These are phyloP conservation scores for Teratosphaeria zuluensis DNA, from an alignment of 2,329 filamentous ascomycete species.

Conservation along the genomic window DNA sequence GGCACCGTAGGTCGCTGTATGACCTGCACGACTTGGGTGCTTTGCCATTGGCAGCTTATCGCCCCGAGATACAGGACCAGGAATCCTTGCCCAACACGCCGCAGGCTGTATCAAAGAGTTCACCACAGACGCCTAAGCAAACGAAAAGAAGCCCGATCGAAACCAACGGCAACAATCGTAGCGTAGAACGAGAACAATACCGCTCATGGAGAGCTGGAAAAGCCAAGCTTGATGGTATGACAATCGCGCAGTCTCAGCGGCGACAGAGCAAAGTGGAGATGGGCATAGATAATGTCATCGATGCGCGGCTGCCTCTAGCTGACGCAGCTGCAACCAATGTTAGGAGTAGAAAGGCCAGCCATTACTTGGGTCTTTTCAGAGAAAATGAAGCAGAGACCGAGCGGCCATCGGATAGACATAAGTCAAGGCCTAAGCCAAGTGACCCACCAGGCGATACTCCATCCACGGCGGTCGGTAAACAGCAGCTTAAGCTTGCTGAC, in stretches of 20 bases:
- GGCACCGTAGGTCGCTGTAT: constrained; percentile 23
- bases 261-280: constrained; percentile 21
- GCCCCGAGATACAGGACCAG: background rate
- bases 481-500: constrained; percentile 9
- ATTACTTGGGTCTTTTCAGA: constrained; percentile 56
- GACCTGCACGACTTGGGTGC: constrained; percentile 18
- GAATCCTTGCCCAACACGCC: background rate
- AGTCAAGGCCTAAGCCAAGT: constrained; percentile 14
- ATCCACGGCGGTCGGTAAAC: background rate
- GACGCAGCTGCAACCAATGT: constrained; percentile 44
- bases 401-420: constrained; percentile 41
- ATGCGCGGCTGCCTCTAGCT: constrained; percentile 50
- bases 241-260: constrained; percentile 28
- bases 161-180: constrained; percentile 15
- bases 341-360: constrained; percentile 55
- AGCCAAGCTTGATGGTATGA: constrained; percentile 31
- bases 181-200: constrained; percentile 37
- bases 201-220: constrained; percentile 41
- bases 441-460: background rate
- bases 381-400: constrained; percentile 49
- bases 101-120: background rate
- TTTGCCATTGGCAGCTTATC: constrained; percentile 5
- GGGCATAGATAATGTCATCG: constrained; percentile 52
- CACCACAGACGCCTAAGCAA: constrained; percentile 13
- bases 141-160: constrained; percentile 4